Percentiles rank a stretch among this genome's conserved stretches.
Evolutionary conservation across 1,284 basidiomycete genomes (phyloP).

Genomic region (Neonothopanus nambi): DNA sequence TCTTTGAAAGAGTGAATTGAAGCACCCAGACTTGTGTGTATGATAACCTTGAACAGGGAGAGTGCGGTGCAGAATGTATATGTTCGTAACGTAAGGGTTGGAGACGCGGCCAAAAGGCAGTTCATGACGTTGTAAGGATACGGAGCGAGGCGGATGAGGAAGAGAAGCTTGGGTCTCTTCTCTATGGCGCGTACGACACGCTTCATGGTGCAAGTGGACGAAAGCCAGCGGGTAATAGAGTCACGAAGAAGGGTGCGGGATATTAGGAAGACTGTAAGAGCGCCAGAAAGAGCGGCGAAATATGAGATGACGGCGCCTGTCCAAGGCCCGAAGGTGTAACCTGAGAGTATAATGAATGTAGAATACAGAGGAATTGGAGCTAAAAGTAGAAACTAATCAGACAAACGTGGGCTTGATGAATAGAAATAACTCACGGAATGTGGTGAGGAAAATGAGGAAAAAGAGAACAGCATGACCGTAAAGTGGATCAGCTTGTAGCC

Average conservation of each 20-base stretch:
- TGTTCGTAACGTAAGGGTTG: constrained; percentile 77
- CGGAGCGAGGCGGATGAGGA: constrained; percentile 83
- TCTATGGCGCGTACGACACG: constrained; percentile 86
- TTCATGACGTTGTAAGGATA: constrained; percentile 92
- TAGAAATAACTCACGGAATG: constrained; percentile 65
- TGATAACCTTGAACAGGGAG: constrained; percentile 82
- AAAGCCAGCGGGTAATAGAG: constrained; percentile 71
- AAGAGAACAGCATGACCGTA: constrained; percentile 75
- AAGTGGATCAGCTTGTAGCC: constrained; percentile 66
- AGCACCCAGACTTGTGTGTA: constrained; percentile 81
- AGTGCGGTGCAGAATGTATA: constrained; percentile 81
- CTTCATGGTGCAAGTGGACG: constrained; percentile 61
- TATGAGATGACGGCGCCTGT: constrained; percentile 82
- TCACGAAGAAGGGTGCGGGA: constrained; percentile 73
- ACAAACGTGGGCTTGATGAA: constrained; percentile 15
- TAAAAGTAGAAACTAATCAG: constrained; percentile 23
- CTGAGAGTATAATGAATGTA: constrained; percentile 83
- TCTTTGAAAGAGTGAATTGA: constrained; percentile 82
- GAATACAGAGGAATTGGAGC: constrained; percentile 86
- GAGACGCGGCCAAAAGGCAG: constrained; percentile 82
- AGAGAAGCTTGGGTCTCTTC: constrained; percentile 79
- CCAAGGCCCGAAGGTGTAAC: constrained; percentile 84
- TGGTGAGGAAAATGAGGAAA: constrained; percentile 77
- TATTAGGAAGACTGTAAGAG: constrained; percentile 74
- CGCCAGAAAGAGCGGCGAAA: constrained; percentile 79